A percentile compares a stretch with the other conserved stretches of the same genome.
Conservation (phyloP, 306 rosid species). For the Pueraria montana region DNA sequence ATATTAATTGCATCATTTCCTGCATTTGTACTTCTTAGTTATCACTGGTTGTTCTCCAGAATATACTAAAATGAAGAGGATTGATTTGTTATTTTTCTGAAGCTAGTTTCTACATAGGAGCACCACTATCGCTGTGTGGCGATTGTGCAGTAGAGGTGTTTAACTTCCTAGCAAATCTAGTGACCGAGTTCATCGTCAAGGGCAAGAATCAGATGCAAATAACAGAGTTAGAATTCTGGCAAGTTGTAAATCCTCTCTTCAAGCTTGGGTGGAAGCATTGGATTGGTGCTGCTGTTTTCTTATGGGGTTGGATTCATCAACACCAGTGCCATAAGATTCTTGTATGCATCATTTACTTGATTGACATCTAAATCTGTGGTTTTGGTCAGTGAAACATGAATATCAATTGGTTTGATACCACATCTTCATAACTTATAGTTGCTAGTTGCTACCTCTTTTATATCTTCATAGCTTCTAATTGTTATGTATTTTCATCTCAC, state of each 20-base stretch:
- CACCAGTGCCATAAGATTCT: slow-evolving; percentile 80
- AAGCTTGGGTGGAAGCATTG: slow-evolving; percentile 81
- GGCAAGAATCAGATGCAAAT: slow-evolving; percentile 73
- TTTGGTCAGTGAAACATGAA: slow-evolving; percentile 13
- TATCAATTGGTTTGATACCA: slow-evolving; percentile 16
- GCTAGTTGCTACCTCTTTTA: slow-evolving; percentile 29
- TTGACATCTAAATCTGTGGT: slow-evolving; percentile 39
- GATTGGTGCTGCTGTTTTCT: slow-evolving; percentile 77
- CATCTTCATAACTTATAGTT: slow-evolving; percentile 11
- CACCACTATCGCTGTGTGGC: slow-evolving; percentile 89
- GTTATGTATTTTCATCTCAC: slow-evolving; percentile 19
- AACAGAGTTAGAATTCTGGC: slow-evolving; percentile 65
- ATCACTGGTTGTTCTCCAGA: slow-evolving; percentile 33
- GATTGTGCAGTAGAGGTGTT: slow-evolving; percentile 68
- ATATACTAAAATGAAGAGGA: slow-evolving; percentile 39
- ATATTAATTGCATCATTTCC: slow-evolving; percentile 11
- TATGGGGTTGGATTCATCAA: slow-evolving; percentile 95
- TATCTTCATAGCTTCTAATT: slow-evolving; percentile 22
- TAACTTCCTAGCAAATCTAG: slow-evolving; percentile 55
- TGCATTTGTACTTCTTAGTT: slow-evolving; percentile 26
- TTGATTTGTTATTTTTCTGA: slow-evolving; percentile 58
- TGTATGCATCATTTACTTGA: slow-evolving; percentile 63
- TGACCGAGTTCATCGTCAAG: slow-evolving; percentile 71
- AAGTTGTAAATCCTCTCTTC: slow-evolving; percentile 64
- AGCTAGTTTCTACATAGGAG: slow-evolving; percentile 86